These are phyloP conservation scores for Agrocybe praecox DNA, from an alignment of 768 basidiomycete species.

Conservation along the genomic window DNA sequence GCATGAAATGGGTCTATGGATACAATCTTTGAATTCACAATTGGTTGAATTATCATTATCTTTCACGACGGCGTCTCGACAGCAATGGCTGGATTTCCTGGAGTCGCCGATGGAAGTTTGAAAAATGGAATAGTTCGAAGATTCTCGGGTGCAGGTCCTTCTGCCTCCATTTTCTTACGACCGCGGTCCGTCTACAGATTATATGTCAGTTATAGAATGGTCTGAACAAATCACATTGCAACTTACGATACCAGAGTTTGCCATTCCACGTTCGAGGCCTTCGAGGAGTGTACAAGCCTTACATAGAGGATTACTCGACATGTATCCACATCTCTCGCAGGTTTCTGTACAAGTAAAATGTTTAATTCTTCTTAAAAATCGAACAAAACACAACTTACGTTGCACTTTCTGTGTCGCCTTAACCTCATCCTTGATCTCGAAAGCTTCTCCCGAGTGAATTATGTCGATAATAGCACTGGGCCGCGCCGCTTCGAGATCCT, in stretches of 20 bases:
- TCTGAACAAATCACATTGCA: constrained; percentile 4
- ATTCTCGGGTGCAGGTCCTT: constrained; percentile 63
- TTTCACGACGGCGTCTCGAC: constrained; percentile 39
- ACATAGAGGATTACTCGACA: constrained; percentile 96
- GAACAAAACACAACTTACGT: constrained; percentile 54
- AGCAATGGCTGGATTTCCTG: constrained; percentile 38
- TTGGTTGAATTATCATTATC: no score
- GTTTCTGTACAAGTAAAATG: constrained; percentile 57
- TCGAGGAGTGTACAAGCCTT: constrained; percentile 92
- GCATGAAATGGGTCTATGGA: no score
- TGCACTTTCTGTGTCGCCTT: constrained; percentile 81
- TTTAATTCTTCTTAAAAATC: neutral
- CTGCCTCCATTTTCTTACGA: constrained; percentile 60
- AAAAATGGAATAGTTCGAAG: constrained; percentile 79
- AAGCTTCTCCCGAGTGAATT: constrained; percentile 94
- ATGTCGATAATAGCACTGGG: constrained; percentile 98
- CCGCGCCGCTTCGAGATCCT: constrained; percentile 92
- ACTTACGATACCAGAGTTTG: constrained; percentile 61
- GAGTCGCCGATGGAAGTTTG: constrained; percentile 27
- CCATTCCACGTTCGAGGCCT: constrained; percentile 86
- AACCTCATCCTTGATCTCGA: constrained; percentile 84
- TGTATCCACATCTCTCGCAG: constrained; percentile 91
- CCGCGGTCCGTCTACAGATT: constrained; percentile 62
- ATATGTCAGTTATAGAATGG: constrained; percentile 10
- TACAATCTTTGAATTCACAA: no score